Conservation (phyloP, 257 asterid genomes). For the Solanum medicagineum region DNA sequence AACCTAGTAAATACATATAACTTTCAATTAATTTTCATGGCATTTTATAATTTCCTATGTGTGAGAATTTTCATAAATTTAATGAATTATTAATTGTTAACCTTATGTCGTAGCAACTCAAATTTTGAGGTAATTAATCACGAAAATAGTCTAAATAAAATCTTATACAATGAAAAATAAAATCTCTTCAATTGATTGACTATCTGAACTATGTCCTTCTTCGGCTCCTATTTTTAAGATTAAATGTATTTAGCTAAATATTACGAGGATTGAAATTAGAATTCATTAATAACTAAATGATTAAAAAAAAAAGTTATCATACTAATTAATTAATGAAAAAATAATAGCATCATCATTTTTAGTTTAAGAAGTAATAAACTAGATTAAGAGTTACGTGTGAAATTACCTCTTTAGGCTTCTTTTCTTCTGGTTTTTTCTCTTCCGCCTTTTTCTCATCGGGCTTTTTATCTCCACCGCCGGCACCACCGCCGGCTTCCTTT, state of each 20-base stretch:
- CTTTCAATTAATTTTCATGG: too few relatives aligned
- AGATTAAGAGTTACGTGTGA: not conserved
- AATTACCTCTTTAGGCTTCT: conserved; percentile 56
- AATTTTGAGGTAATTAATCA: too few relatives aligned
- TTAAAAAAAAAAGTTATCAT: not conserved
- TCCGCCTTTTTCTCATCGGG: conserved; percentile 39
- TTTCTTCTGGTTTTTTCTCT: conserved; percentile 28
- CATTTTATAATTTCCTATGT: not conserved
- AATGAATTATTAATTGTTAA: not conserved
- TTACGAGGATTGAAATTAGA: not conserved
- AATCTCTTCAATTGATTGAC: too few relatives aligned
- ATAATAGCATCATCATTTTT: not conserved
- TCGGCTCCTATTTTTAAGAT: too few relatives aligned
- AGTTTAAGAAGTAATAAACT: not conserved
- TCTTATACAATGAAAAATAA: too few relatives aligned
- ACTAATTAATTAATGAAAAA: not conserved
- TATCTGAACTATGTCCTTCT: too few relatives aligned
- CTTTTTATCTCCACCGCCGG: conserved; percentile 23
- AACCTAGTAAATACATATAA: not conserved
- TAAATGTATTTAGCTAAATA: not conserved
- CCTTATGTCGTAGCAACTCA: not conserved
- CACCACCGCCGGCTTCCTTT: conserved; percentile 11
- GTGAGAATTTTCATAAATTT: not conserved
- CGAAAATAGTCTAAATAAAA: too few relatives aligned
- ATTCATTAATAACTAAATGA: not conserved